phyloP scores from a whole-genome alignment of 78 protist genomes.

The Monocercomonoides exilis region DNA sequence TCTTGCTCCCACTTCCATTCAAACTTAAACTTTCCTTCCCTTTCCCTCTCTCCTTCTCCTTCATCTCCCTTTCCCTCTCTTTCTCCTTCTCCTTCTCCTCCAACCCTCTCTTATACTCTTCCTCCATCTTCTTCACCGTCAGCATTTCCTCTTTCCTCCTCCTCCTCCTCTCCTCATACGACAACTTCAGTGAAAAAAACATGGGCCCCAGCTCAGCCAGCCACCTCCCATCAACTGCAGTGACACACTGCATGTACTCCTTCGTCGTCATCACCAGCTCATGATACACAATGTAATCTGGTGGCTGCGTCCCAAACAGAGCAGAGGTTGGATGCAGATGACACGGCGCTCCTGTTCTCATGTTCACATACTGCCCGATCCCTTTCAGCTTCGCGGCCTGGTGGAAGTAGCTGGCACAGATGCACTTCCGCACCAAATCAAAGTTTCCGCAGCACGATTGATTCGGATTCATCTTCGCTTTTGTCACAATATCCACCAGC shows the following conservation, averaged over 20 bases:
- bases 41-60: background rate
- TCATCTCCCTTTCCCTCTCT: background rate
- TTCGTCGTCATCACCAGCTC: conserved; percentile 91
- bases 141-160: background rate
- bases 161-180: background rate
- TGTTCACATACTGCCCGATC: conserved; percentile 84
- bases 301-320: conserved; percentile 68
- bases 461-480: conserved; percentile 20
- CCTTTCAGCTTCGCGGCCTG: conserved; percentile 65
- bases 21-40: background rate
- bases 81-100: too few species aligned
- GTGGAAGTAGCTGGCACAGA: conserved; percentile 78
- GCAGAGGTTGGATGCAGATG: conserved; percentile 89
- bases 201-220: conserved; percentile 81
- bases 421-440: conserved; percentile 73
- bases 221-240: conserved; percentile 94
- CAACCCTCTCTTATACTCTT: too few species aligned
- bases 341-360: conserved; percentile 89
- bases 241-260: conserved; percentile 90
- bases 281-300: conserved; percentile 93
- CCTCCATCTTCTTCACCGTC: background rate
- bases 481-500: conserved; percentile 72
- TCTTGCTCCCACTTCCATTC: background rate
- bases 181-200: conserved; percentile 31
- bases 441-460: conserved; percentile 49